Percentiles rank a stretch among this genome's conserved stretches.
phyloP scores from a whole-genome alignment of 2,329 filamentous ascomycete genomes.

The Calcarisporium arbuscula region DNA sequence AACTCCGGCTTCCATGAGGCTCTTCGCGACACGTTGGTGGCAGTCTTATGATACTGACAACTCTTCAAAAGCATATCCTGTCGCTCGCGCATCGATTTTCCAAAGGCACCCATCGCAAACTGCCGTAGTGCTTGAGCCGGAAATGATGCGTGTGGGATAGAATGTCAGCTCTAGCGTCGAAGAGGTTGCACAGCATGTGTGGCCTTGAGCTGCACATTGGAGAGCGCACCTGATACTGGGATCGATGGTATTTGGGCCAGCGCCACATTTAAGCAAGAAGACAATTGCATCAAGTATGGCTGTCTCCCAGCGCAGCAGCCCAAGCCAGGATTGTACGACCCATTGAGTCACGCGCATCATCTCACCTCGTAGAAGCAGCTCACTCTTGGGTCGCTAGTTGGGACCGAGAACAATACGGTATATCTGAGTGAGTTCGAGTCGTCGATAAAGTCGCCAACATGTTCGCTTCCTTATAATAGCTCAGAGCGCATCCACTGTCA shows the following conservation, averaged over 20 bases:
- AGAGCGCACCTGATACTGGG: not conserved
- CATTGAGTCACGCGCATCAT: constrained; percentile 13
- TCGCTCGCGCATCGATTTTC: constrained; percentile 1
- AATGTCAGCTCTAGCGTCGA: constrained; percentile 10
- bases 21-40: constrained; percentile 2
- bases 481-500: constrained; percentile 11
- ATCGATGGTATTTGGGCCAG: constrained; percentile 16
- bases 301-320: constrained; percentile 14
- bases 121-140: constrained; percentile 16
- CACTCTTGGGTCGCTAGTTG: constrained; percentile 8
- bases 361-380: constrained; percentile 9
- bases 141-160: constrained; percentile 19
- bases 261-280: constrained; percentile 10
- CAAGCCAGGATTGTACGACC: constrained; percentile 14
- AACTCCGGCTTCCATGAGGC: constrained; percentile 6
- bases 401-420: constrained; percentile 14
- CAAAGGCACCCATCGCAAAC: constrained; percentile 13
- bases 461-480: constrained; percentile 15
- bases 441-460: constrained; percentile 14
- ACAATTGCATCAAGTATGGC: constrained; percentile 9
- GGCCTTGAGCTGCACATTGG: constrained; percentile 1
- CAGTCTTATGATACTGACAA: constrained; percentile 1
- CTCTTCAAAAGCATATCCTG: constrained; percentile 6
- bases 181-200: not conserved
- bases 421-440: constrained; percentile 12